Percentiles rank a stretch among this genome's conserved stretches.
These are phyloP conservation scores for Euphorbia peplus DNA, from an alignment of 345 rosid genomes.

Conservation along the genomic window DNA sequence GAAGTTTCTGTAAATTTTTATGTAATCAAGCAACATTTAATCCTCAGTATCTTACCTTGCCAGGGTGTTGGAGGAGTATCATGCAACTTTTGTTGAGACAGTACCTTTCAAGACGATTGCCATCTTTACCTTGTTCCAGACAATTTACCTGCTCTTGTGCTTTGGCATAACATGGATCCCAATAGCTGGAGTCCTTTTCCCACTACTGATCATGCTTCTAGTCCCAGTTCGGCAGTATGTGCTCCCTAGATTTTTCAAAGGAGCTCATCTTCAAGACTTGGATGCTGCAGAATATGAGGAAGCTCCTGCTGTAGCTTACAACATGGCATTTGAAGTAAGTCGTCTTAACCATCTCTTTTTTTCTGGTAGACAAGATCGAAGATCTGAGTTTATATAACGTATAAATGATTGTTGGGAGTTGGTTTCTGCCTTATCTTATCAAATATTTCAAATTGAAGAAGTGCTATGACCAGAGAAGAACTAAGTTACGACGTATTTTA, in stretches of 20 bases:
- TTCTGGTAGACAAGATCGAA: neutral
- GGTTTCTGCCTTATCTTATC: neutral
- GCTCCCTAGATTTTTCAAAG: constrained; percentile 82
- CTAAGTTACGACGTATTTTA: neutral
- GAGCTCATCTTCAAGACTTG: constrained; percentile 81
- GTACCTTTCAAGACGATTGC: constrained; percentile 85
- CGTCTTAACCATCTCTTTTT: constrained; percentile 10
- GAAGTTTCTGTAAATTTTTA: neutral
- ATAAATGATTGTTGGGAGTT: neutral
- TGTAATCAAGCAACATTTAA: constrained; percentile 9
- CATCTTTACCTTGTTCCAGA: constrained; percentile 72
- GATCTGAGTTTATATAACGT: neutral
- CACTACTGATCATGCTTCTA: constrained; percentile 82
- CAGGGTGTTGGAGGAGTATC: constrained; percentile 79
- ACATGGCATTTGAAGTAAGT: constrained; percentile 56
- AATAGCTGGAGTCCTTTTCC: constrained; percentile 84
- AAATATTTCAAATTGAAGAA: neutral
- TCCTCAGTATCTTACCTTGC: constrained; percentile 19
- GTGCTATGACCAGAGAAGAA: neutral
- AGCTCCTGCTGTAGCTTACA: constrained; percentile 70
- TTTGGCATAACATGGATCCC: constrained; percentile 97
- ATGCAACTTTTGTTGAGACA: constrained; percentile 76
- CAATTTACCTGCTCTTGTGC: constrained; percentile 66
- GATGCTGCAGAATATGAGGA: constrained; percentile 96
- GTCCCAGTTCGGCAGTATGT: constrained; percentile 85